Conservation (phyloP, 495 filamentous ascomycete genomes). For the Penicillium herquei region DNA sequence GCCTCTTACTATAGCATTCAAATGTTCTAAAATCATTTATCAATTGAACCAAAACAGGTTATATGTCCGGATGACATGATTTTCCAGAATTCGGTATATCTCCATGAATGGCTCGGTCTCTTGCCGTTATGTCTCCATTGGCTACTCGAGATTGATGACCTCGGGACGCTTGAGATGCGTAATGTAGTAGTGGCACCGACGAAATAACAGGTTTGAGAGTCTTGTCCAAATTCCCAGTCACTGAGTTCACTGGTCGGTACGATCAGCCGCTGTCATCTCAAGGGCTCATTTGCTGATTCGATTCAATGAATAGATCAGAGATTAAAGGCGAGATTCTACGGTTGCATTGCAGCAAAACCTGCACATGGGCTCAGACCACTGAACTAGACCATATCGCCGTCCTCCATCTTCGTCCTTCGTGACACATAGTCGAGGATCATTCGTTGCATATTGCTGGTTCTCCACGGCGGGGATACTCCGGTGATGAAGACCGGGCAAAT, state of each 20-base stretch:
- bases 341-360: too few relatives aligned
- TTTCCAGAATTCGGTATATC: not conserved
- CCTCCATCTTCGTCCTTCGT: not conserved
- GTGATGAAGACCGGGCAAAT: too few relatives aligned
- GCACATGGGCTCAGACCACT: not conserved
- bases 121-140: not conserved
- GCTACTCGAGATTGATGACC: not conserved
- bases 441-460: too few relatives aligned
- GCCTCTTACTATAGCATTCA: conserved; percentile 20
- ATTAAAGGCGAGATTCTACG: too few relatives aligned
- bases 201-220: not conserved
- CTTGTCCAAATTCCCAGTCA: too few relatives aligned
- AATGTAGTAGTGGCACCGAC: not conserved
- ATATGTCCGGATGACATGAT: conserved; percentile 11
- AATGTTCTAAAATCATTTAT: conserved; percentile 18
- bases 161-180: not conserved
- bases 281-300: too few relatives aligned
- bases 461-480: too few relatives aligned
- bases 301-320: too few relatives aligned
- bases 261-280: too few relatives aligned
- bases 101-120: not conserved
- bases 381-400: not conserved
- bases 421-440: too few relatives aligned
- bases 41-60: conserved; percentile 14
- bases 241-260: too few relatives aligned